Conservation (phyloP, 1,139 yeast species). For the Candida sp. region DNA sequence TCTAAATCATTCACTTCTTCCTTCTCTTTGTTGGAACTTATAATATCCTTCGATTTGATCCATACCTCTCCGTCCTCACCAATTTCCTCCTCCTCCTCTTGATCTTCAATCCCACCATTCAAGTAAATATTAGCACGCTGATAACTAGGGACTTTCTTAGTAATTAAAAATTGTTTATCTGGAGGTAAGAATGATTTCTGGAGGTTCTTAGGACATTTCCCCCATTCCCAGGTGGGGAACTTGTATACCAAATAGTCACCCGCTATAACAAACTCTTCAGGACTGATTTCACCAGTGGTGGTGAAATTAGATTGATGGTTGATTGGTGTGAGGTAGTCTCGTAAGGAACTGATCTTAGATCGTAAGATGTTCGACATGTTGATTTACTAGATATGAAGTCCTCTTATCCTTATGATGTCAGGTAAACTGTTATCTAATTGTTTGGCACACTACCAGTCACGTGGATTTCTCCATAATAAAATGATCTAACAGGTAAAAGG, state of each 20-base stretch:
- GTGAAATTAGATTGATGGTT: slow-evolving; percentile 79
- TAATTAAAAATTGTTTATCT: slow-evolving; percentile 83
- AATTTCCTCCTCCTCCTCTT: slow-evolving; percentile 26
- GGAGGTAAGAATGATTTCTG: slow-evolving; percentile 73
- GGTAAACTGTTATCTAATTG: background rate
- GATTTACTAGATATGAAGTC: no score
- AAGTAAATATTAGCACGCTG: slow-evolving; percentile 66
- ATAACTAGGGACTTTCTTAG: slow-evolving; percentile 85
- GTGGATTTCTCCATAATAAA: no score
- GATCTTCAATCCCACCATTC: slow-evolving; percentile 28
- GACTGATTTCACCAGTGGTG: slow-evolving; percentile 87
- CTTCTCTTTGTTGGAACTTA: slow-evolving; percentile 8
- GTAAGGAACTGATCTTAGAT: slow-evolving; percentile 76
- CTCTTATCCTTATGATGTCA: no score
- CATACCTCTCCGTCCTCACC: slow-evolving; percentile 56
- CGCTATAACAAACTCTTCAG: slow-evolving; percentile 87
- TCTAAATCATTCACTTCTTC: slow-evolving; percentile 29
- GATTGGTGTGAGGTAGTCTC: slow-evolving; percentile 93
- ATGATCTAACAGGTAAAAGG: no score
- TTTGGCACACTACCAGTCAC: background rate
- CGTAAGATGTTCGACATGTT: slow-evolving; percentile 25
- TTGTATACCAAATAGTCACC: slow-evolving; percentile 90
- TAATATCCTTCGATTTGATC: slow-evolving; percentile 30
- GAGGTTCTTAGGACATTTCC: slow-evolving; percentile 59
- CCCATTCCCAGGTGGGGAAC: slow-evolving; percentile 99